A percentile compares a stretch with the other conserved stretches of the same genome.
Evolutionary conservation across 257 asterid species (phyloP).

Genomic region (Lantana camara): DNA sequence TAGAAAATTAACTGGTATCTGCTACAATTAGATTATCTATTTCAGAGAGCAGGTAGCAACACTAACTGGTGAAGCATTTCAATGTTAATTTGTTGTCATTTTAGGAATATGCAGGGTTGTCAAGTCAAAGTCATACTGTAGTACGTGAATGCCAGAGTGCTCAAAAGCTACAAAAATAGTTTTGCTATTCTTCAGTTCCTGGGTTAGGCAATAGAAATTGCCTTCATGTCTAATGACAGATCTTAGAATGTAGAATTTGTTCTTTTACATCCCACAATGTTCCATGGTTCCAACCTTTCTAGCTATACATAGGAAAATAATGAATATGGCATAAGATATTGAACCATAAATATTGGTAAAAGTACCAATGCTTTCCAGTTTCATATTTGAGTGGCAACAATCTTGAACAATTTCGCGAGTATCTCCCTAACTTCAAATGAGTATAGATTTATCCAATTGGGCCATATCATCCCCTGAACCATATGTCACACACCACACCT

Average conservation of each 20-base stretch:
- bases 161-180: not conserved
- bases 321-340: not conserved
- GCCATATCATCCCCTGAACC: not conserved
- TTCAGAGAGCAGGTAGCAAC: not conserved
- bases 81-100: not conserved
- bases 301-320: conserved; percentile 2
- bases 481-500: not conserved
- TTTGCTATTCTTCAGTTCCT: not conserved
- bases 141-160: not conserved
- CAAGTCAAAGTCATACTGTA: not conserved
- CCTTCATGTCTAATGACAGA: conserved; percentile 4
- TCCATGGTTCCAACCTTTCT: not conserved
- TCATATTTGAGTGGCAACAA: not conserved
- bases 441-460: conserved; percentile 2
- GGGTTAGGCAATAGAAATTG: conserved; percentile 7
- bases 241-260: not conserved
- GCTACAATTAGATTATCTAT: not conserved
- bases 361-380: not conserved
- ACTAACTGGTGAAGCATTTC: not conserved
- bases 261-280: not conserved
- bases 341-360: not conserved
- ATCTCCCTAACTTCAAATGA: not conserved
- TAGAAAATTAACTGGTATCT: not conserved
- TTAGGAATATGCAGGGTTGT: not conserved
- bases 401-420: not conserved